phyloP scores from a whole-genome alignment of 2,329 filamentous ascomycete species.

The Chaetomiaceae sp. region DNA sequence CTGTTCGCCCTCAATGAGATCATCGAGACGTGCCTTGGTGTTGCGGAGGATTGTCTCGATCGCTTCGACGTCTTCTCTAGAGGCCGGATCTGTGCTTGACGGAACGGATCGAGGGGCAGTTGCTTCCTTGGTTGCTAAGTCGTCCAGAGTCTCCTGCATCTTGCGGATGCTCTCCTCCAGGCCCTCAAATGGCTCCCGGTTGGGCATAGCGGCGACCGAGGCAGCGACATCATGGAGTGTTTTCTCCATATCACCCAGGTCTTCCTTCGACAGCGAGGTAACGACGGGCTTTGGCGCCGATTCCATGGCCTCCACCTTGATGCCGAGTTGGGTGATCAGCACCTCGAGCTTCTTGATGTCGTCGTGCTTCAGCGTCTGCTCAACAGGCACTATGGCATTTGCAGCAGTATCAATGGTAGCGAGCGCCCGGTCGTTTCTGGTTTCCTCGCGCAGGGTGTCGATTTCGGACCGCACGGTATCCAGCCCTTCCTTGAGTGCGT shows the following conservation, averaged over 20 bases:
- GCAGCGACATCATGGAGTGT: conserved; percentile 44
- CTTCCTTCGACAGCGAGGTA: conserved; percentile 27
- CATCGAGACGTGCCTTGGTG: conserved; percentile 82
- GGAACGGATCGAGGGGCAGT: conserved; percentile 18
- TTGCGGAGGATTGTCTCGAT: conserved; percentile 88
- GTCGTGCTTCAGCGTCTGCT: conserved; percentile 54
- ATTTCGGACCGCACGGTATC: conserved; percentile 73
- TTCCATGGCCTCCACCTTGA: conserved; percentile 78
- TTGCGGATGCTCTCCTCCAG: conserved; percentile 24
- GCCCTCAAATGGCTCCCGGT: conserved; percentile 16
- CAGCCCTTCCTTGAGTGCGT: conserved; percentile 79
- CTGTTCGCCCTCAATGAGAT: conserved; percentile 68
- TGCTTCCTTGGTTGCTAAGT: conserved; percentile 28
- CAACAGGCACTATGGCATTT: conserved; percentile 42
- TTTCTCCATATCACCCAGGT: conserved; percentile 42
- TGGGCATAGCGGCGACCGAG: conserved; percentile 21
- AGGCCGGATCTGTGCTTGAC: conserved; percentile 48
- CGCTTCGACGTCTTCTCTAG: conserved; percentile 80
- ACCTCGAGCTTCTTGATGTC: conserved; percentile 84
- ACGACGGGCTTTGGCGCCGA: conserved; percentile 36
- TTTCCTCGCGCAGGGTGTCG: conserved; percentile 63
- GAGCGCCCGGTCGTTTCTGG: conserved; percentile 45
- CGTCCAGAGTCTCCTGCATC: conserved; percentile 29
- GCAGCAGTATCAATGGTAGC: conserved; percentile 47
- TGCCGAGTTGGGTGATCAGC: conserved; percentile 73